These are phyloP conservation scores for Exophiala bonariae DNA, from an alignment of 2,329 filamentous ascomycete genomes.

Conservation along the genomic window DNA sequence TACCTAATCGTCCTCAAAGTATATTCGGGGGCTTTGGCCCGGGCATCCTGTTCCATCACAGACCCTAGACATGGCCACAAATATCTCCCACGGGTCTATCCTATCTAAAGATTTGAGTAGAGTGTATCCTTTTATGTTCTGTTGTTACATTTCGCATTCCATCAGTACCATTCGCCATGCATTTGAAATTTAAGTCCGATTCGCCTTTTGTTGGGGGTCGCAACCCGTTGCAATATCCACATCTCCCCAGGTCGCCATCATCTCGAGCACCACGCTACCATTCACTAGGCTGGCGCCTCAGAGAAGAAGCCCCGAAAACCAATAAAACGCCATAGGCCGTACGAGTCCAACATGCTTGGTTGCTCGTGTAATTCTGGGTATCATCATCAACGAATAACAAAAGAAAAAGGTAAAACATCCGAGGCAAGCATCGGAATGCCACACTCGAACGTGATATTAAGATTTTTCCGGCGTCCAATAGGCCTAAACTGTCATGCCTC, in stretches of 20 bases:
- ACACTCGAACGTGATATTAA: background rate
- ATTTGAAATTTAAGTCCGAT: no score
- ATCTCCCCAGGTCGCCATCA: no score
- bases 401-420: slow-evolving; percentile 3
- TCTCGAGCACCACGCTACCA: slow-evolving; percentile 1
- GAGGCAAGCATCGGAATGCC: slow-evolving; percentile 20
- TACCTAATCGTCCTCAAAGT: no score
- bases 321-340: slow-evolving; percentile 6
- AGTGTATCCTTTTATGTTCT: slow-evolving; percentile 23
- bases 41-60: no score
- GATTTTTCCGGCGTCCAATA: background rate
- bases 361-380: slow-evolving; percentile 18
- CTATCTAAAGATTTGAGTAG: slow-evolving; percentile 23
- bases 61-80: slow-evolving; percentile 13
- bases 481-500: slow-evolving; percentile 32
- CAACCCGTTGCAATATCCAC: no score
- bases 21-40: no score
- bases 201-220: no score
- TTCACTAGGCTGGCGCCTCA: background rate
- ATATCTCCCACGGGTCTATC: no score
- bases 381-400: slow-evolving; percentile 21
- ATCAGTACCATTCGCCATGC: no score
- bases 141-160: slow-evolving; percentile 22
- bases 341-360: slow-evolving; percentile 10
- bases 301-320: no score